Percentiles rank a stretch among this genome's conserved stretches.
phyloP scores from a whole-genome alignment of 176 grass and related monocot genomes.

The Alloteropsis semialata region DNA sequence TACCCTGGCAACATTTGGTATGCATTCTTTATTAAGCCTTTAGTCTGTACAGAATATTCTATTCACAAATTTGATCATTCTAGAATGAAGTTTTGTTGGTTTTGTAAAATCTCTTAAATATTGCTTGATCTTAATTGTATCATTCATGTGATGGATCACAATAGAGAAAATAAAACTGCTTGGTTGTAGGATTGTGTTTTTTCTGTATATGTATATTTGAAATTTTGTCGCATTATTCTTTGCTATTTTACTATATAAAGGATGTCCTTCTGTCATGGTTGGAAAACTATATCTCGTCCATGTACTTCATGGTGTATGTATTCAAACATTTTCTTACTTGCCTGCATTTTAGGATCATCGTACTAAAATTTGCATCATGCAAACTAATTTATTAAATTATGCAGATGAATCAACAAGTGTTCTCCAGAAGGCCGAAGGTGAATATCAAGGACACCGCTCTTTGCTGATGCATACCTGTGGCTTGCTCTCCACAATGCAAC shows the following conservation, averaged over 20 bases:
- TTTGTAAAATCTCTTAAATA: background rate
- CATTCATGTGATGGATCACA: background rate
- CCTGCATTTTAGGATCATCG: background rate
- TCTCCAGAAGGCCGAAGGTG: constrained; percentile 68
- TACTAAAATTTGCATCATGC: background rate
- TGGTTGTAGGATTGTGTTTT: background rate
- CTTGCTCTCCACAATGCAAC: constrained; percentile 80
- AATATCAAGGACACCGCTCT: constrained; percentile 91
- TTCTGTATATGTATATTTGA: background rate
- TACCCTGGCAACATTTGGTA: constrained; percentile 86
- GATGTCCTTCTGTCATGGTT: background rate
- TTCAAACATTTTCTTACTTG: background rate
- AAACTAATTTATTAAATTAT: constrained; percentile 15
- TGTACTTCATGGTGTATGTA: constrained; percentile 11
- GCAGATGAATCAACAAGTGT: constrained; percentile 88
- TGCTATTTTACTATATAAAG: background rate
- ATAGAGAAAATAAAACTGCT: background rate
- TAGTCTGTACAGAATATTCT: background rate
- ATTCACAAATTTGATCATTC: background rate
- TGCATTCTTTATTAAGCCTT: constrained; percentile 24
- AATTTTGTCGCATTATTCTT: background rate
- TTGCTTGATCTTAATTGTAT: background rate
- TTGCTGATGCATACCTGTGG: constrained; percentile 70
- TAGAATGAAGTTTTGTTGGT: background rate
- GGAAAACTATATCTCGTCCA: background rate